Conservation (phyloP, 768 basidiomycete genomes). For the Phlebiopsis gigantea region DNA sequence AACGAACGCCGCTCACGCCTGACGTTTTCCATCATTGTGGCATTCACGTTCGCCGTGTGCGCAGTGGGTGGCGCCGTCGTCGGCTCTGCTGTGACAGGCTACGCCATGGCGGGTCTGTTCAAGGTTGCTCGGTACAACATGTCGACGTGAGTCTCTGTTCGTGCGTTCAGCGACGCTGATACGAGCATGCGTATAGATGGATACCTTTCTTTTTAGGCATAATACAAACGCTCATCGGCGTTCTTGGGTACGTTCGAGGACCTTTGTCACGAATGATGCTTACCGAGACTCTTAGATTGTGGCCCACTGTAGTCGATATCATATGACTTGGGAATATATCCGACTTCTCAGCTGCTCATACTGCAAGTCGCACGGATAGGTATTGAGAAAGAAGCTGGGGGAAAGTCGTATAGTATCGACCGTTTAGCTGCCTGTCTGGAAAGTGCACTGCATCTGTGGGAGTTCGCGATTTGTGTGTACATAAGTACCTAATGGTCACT, state of each 20-base stretch:
- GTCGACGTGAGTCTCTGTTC: slow-evolving; percentile 31
- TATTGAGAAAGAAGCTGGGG: no score
- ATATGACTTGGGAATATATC: no score
- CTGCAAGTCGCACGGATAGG: no score
- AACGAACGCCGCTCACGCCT: slow-evolving; percentile 34
- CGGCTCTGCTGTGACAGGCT: slow-evolving; percentile 34
- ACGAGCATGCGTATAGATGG: slow-evolving; percentile 26
- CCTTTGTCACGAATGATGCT: background rate
- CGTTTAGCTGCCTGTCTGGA: no score
- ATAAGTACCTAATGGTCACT: background rate
- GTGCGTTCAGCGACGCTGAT: background rate
- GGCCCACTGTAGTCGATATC: slow-evolving; percentile 39
- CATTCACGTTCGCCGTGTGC: slow-evolving; percentile 29
- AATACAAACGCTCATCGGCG: slow-evolving; percentile 34
- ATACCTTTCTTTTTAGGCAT: slow-evolving; percentile 38
- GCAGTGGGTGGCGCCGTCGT: slow-evolving; percentile 35
- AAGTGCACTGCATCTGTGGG: no score
- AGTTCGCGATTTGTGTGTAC: background rate
- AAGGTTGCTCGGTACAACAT: slow-evolving; percentile 32
- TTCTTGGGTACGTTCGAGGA: slow-evolving; percentile 31
- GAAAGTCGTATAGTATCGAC: no score
- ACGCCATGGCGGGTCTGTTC: slow-evolving; percentile 34
- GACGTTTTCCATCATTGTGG: slow-evolving; percentile 36
- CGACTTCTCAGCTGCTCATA: no score
- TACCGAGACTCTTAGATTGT: slow-evolving; percentile 27